Evolutionary conservation across 1,284 basidiomycete species (phyloP).

Genomic region (Lignosus rhinocerotis): DNA sequence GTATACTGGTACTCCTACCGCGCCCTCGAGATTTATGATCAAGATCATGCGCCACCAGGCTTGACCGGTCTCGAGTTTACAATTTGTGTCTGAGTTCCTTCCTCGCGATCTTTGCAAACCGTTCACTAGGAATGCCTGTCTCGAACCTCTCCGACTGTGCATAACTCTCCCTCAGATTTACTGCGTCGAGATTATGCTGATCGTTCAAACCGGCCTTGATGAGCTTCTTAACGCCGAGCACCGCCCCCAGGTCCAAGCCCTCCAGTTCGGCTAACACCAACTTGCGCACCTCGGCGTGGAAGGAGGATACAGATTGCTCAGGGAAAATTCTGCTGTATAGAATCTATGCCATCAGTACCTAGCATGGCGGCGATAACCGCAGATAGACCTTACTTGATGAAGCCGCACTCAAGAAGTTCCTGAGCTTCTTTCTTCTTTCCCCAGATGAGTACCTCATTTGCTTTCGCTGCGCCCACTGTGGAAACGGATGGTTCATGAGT

Average conservation of each 20-base stretch:
- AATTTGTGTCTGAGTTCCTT: constrained; percentile 70
- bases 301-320: constrained; percentile 48
- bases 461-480: constrained; percentile 65
- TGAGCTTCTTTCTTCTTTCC: constrained; percentile 65
- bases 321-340: constrained; percentile 58
- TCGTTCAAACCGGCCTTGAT: constrained; percentile 58
- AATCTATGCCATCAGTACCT: constrained; percentile 9
- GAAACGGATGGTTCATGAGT: background rate
- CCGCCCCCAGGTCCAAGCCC: constrained; percentile 53
- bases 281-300: constrained; percentile 52
- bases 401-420: constrained; percentile 60
- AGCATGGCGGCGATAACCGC: constrained; percentile 6
- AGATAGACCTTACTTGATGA: constrained; percentile 54
- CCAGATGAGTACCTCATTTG: constrained; percentile 69
- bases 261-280: constrained; percentile 52
- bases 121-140: constrained; percentile 53
- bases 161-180: constrained; percentile 69
- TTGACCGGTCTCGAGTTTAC: constrained; percentile 8
- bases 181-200: constrained; percentile 63
- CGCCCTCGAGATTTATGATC: constrained; percentile 6
- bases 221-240: constrained; percentile 55
- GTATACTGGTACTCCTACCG: background rate
- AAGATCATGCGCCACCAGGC: background rate
- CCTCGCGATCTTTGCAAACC: constrained; percentile 58
- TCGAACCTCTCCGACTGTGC: constrained; percentile 64